Conservation (phyloP, 805 yeast genomes). For the Hanseniaspora pseudoguilliermondii region DNA sequence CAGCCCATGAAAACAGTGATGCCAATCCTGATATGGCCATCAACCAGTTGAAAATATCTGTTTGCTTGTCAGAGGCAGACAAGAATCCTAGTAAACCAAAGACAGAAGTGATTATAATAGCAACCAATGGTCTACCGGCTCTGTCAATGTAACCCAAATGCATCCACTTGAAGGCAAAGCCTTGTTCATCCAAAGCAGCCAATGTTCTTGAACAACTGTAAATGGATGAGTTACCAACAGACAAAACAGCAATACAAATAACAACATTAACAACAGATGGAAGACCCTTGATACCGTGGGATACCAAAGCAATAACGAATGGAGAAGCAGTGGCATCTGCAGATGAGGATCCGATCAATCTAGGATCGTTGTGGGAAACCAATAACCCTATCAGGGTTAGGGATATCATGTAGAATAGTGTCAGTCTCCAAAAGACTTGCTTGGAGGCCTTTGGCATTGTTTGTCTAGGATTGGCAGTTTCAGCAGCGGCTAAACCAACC, state of each 20-base stretch:
- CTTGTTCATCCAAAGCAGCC: conserved; percentile 49
- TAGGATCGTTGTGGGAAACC: conserved; percentile 34
- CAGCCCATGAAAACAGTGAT: conserved; percentile 51
- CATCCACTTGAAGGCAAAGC: conserved; percentile 40
- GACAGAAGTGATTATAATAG: conserved; percentile 37
- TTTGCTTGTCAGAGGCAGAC: conserved; percentile 41
- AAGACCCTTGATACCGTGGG: conserved; percentile 51
- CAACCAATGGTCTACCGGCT: conserved; percentile 54
- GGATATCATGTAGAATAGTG: conserved; percentile 36
- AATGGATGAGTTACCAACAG: conserved; percentile 64
- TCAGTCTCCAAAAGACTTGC: conserved; percentile 45
- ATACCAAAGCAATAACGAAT: conserved; percentile 56
- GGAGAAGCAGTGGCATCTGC: conserved; percentile 62
- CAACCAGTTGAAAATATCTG: conserved; percentile 51
- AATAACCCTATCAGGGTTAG: conserved; percentile 35
- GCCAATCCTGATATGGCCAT: conserved; percentile 52
- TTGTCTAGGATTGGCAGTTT: conserved; percentile 36
- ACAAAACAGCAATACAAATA: conserved; percentile 50
- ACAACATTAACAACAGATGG: conserved; percentile 59
- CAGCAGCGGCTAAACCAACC: conserved; percentile 41
- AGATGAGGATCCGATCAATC: conserved; percentile 36
- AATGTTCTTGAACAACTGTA: conserved; percentile 58
- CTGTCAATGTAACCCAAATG: conserved; percentile 49
- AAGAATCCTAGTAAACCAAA: conserved; percentile 50
- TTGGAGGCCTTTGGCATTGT: conserved; percentile 41